Evolutionary conservation across 176 grass and related monocot species (phyloP).

Genomic region (Bromus sterilis): DNA sequence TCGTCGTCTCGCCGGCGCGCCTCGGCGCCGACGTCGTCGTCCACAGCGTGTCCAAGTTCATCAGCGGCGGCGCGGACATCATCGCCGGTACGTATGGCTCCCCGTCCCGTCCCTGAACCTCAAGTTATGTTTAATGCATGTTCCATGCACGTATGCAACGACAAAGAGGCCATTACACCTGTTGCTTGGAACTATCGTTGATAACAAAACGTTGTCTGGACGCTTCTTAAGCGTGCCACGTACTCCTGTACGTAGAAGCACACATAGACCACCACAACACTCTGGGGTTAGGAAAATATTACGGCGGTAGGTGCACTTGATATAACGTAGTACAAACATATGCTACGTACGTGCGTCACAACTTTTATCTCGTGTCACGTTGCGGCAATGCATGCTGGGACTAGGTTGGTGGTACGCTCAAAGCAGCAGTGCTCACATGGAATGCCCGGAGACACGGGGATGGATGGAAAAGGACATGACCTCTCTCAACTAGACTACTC

Average conservation of each 20-base stretch:
- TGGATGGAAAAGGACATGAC: neutral
- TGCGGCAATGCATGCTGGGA: neutral
- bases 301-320: neutral
- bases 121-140: neutral
- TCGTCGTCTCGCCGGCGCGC: slow-evolving; percentile 66
- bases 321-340: neutral
- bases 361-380: neutral
- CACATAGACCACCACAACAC: too few species aligned
- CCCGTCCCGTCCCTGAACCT: neutral
- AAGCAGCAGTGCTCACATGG: neutral
- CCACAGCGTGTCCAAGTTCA: slow-evolving; percentile 98
- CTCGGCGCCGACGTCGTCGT: slow-evolving; percentile 91
- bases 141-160: slow-evolving; percentile 3
- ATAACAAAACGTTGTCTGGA: neutral
- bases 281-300: neutral
- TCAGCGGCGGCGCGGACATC: slow-evolving; percentile 92
- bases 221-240: neutral
- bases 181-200: neutral
- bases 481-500: too few species aligned
- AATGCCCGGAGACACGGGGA: neutral
- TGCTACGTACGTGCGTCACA: neutral
- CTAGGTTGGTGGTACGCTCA: neutral
- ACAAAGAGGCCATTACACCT: neutral
- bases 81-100: slow-evolving; percentile 59
- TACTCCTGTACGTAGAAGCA: neutral